Evolutionary conservation across 2,329 filamentous ascomycete genomes (phyloP).

Genomic region (Ceratocystis huliohia): DNA sequence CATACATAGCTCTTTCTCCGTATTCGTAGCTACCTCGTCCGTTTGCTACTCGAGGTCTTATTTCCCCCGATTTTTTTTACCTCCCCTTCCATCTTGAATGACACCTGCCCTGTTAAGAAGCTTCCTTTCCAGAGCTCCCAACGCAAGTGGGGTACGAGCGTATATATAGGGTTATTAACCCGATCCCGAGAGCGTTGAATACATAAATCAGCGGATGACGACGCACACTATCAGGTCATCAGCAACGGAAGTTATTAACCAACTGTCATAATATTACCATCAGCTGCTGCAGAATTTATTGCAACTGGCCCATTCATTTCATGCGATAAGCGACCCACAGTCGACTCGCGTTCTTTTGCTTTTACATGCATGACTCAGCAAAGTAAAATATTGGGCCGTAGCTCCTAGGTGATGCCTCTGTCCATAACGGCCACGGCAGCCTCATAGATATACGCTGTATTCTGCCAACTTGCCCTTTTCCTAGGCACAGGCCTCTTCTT

Average conservation of each 20-base stretch:
- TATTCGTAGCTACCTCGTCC: too few relatives aligned
- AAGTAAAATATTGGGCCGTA: too few relatives aligned
- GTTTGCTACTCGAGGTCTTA: too few relatives aligned
- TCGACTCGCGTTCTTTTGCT: too few relatives aligned
- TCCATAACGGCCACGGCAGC: too few relatives aligned
- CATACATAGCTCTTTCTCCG: too few relatives aligned
- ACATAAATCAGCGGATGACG: not conserved
- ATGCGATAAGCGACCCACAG: not conserved
- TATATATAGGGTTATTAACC: not conserved
- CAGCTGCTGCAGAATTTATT: not conserved
- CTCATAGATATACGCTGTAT: too few relatives aligned
- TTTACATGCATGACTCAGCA: too few relatives aligned
- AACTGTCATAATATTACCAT: not conserved
- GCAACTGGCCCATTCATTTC: not conserved
- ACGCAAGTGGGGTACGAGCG: not conserved
- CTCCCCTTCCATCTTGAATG: not conserved
- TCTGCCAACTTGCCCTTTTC: too few relatives aligned
- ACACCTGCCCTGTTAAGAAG: not conserved
- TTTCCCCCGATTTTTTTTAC: not conserved
- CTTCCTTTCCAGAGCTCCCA: not conserved
- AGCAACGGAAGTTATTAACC: not conserved
- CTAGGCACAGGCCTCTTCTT: too few relatives aligned
- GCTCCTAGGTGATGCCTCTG: too few relatives aligned
- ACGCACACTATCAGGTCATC: not conserved
- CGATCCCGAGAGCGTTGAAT: not conserved